These are phyloP conservation scores for Epipyxis sp. DNA, from an alignment of 108 stramenopile species.

Conservation along the genomic window DNA sequence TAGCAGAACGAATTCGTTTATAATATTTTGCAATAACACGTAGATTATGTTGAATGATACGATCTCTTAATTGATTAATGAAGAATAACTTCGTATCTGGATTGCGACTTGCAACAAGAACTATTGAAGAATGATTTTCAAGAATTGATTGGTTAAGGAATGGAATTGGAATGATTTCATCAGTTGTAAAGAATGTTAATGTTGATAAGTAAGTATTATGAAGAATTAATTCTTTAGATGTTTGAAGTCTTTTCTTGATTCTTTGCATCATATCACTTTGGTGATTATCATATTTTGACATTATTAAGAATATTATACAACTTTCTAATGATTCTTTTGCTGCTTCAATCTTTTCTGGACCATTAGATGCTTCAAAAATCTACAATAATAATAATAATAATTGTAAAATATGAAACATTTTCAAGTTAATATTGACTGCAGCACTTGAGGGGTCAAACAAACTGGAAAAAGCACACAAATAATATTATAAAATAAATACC, in stretches of 20 bases:
- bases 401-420: too few species aligned
- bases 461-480: background rate
- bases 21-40: constrained; percentile 80
- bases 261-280: constrained; percentile 85
- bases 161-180: constrained; percentile 89
- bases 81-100: background rate
- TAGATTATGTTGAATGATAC: constrained; percentile 96
- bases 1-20: constrained; percentile 71
- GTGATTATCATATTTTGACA: constrained; percentile 74
- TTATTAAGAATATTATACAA: constrained; percentile 78
- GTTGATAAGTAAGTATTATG: background rate
- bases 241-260: constrained; percentile 37
- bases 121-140: constrained; percentile 63
- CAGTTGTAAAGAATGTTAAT: constrained; percentile 54
- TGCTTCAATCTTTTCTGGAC: background rate
- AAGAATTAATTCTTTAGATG: constrained; percentile 35
- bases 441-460: too few species aligned
- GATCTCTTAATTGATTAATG: constrained; percentile 64
- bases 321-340: constrained; percentile 69
- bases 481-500: background rate
- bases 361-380: too few species aligned
- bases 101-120: background rate
- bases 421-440: too few species aligned
- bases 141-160: constrained; percentile 67
- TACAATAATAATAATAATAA: too few species aligned